phyloP scores from a whole-genome alignment of 2,329 filamentous ascomycete species.

The Macrophomina pseudophaseolina region DNA sequence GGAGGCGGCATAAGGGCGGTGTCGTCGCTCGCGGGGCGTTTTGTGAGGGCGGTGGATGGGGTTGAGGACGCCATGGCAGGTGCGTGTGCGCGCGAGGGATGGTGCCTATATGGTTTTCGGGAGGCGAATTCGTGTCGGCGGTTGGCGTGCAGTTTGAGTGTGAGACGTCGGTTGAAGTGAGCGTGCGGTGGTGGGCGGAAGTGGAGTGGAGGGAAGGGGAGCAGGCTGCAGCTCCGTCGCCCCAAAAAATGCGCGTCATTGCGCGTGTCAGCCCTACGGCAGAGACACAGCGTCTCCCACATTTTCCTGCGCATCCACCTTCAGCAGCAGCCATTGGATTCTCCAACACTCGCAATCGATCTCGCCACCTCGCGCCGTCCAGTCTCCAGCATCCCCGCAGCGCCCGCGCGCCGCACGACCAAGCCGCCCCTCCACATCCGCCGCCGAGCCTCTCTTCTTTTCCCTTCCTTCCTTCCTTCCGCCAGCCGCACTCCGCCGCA shows the following conservation, averaged over 20 bases:
- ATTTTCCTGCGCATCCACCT: not conserved
- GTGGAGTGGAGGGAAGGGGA: not conserved
- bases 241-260: conserved; percentile 4
- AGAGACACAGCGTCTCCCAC: not conserved
- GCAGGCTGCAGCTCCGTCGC: not conserved
- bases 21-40: conserved; percentile 56
- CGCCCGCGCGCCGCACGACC: too few species aligned
- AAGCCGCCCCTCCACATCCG: too few species aligned
- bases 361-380: too few species aligned
- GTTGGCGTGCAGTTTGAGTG: too few species aligned
- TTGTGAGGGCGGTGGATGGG: conserved; percentile 64
- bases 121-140: not conserved
- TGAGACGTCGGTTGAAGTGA: too few species aligned
- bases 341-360: not conserved
- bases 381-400: too few species aligned
- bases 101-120: not conserved
- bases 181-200: not conserved
- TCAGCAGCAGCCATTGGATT: not conserved
- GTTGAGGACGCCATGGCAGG: not conserved
- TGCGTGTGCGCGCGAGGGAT: not conserved
- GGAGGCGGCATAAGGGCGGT: conserved; percentile 73
- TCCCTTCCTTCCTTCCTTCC: too few species aligned
- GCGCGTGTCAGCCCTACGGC: not conserved
- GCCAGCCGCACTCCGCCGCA: too few species aligned
- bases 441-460: too few species aligned